Evolutionary conservation across 2,329 filamentous ascomycete genomes (phyloP).

Genomic region (Coleophoma crateriformis): DNA sequence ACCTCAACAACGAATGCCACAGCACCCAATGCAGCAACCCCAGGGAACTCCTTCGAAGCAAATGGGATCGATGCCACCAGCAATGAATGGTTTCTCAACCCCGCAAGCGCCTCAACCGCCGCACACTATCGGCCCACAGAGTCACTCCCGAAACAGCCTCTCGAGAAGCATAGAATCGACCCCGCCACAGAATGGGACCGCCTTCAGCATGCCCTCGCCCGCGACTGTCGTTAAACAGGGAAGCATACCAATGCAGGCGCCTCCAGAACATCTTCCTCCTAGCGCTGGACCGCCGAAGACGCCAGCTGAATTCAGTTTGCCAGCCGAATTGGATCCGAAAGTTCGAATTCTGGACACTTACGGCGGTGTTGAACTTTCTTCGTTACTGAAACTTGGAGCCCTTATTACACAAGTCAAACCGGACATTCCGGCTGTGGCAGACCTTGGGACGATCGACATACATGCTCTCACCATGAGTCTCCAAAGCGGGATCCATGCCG

Average conservation of each 20-base stretch:
- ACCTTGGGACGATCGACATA: constrained; percentile 85
- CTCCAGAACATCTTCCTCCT: constrained; percentile 13
- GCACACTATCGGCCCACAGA: constrained; percentile 31
- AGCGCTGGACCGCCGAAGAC: constrained; percentile 2
- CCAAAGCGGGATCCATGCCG: constrained; percentile 82
- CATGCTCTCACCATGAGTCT: constrained; percentile 84
- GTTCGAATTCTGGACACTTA: constrained; percentile 51
- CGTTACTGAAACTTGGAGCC: constrained; percentile 49
- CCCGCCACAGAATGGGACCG: constrained; percentile 25
- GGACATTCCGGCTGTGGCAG: constrained; percentile 66
- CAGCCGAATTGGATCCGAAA: constrained; percentile 45
- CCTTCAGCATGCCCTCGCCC: constrained; percentile 43
- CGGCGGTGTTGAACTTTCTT: constrained; percentile 67
- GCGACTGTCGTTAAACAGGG: constrained; percentile 25
- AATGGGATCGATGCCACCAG: constrained; percentile 30
- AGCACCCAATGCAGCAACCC: constrained; percentile 35
- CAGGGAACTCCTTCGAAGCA: constrained; percentile 42
- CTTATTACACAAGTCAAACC: constrained; percentile 67
- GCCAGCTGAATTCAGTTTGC: constrained; percentile 16
- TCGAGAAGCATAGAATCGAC: constrained; percentile 43
- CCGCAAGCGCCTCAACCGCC: constrained; percentile 37
- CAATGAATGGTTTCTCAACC: constrained; percentile 44
- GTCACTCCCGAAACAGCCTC: constrained; percentile 44
- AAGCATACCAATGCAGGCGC: constrained; percentile 18
- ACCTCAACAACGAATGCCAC: constrained; percentile 35